Base-by-base conservation (phyloP, 2,329 filamentous ascomycete genomes). In the Polytolypa hystricis region DNA sequence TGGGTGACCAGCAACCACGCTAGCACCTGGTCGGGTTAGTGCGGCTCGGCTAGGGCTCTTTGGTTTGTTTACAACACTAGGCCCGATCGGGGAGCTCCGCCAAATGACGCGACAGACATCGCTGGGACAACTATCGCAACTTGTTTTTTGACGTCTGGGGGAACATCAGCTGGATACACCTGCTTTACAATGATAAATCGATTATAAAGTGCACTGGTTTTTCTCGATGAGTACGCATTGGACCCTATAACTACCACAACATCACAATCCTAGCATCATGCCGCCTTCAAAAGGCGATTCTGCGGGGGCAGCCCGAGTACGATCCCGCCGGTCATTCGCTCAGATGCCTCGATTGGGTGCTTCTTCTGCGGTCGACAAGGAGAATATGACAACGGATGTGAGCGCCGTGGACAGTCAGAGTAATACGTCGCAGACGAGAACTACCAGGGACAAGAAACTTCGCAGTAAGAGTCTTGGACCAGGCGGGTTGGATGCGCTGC, bases 401-500 rank as follows among this genome's bases (percentile, higher is more conserved):
- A 71, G 68, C 42, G 69, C 71, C 45, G 43, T 56, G 4, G 54
- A 52, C 14, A 42, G 43, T 8, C 40, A 43, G 27, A 43, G 42
- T 20, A 32, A 15, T 30, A 31, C 18, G 32, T 35, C 48, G 7
- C 47, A 48, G 9, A 49, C 43, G 15, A 44, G 35, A 10, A 71
- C 49, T 7, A 54, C 47, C 20, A 55, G 55, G 35, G 61, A 62
- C 26, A 71, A 70, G 64, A 89, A 86, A 63, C 83, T 81, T 40
- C 79, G 91, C 47, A 95, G 89, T 63, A 96, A 95, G 68, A 96
- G 89, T 62, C 79, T 98, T 48, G 91, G 91, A 2, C 89, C 91
- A 11, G 91, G 89, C 34, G 86, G 87, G 17, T 63, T 94, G 30
- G 86, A 93, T 66, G 79, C 81, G 39, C 69, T 93, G 38, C 86